A percentile compares a stretch with the other conserved stretches of the same genome.
These are phyloP conservation scores for Coniochaeta hoffmannii DNA, from an alignment of 2,329 filamentous ascomycete genomes.

Conservation along the genomic window DNA sequence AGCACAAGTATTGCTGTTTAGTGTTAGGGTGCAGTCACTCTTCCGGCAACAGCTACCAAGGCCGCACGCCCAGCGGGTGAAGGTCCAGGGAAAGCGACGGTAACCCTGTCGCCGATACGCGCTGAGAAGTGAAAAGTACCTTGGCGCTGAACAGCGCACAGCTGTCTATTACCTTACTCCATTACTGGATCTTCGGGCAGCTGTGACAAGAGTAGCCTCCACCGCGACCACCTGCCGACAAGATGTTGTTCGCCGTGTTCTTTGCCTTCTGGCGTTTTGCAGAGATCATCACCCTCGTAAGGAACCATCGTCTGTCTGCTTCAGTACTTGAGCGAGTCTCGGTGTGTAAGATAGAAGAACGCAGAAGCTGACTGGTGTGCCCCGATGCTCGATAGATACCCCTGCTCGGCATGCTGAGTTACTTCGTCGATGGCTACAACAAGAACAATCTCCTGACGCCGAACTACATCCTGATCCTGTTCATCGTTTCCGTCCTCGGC, in stretches of 20 bases:
- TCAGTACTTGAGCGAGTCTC: background rate
- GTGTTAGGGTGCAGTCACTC: too few species aligned
- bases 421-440: constrained; percentile 56
- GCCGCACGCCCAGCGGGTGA: too few species aligned
- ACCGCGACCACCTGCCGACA: constrained; percentile 10
- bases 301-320: constrained; percentile 6
- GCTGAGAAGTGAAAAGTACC: too few species aligned
- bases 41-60: too few species aligned
- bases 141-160: too few species aligned
- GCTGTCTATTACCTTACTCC: too few species aligned
- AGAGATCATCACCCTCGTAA: constrained; percentile 56
- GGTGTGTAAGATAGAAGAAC: background rate
- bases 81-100: too few species aligned
- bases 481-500: constrained; percentile 58
- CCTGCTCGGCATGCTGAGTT: constrained; percentile 58
- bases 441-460: constrained; percentile 51
- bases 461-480: constrained; percentile 55
- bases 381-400: constrained; percentile 42
- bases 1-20: too few species aligned
- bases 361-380: background rate
- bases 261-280: constrained; percentile 56
- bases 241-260: constrained; percentile 56
- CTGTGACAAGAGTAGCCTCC: background rate
- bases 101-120: too few species aligned
- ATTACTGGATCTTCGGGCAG: background rate